phyloP scores from a whole-genome alignment of 228 moss, liverwort and hornwort species.

The Sphagnum fallax region DNA sequence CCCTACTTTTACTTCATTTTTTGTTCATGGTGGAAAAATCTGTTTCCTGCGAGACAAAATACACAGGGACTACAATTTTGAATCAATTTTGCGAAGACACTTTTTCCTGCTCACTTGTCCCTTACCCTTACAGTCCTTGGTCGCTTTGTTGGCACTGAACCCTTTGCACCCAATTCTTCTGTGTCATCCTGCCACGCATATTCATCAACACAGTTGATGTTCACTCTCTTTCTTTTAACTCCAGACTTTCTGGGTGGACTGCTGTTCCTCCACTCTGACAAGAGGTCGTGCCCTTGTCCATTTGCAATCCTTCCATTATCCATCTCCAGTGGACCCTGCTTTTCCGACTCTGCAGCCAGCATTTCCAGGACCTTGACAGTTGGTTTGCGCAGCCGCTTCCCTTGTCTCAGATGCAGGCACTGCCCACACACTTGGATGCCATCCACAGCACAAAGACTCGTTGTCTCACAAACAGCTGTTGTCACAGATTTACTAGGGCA shows the following conservation, averaged over 20 bases:
- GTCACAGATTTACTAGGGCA: slow-evolving; percentile 8
- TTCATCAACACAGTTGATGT: not conserved
- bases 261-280: not conserved
- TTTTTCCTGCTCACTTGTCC: too few species aligned
- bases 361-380: slow-evolving; percentile 47
- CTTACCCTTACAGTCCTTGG: too few species aligned
- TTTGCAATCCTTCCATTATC: not conserved
- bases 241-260: not conserved
- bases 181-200: not conserved
- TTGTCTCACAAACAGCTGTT: slow-evolving; percentile 45
- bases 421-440: slow-evolving; percentile 49
- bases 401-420: slow-evolving; percentile 26
- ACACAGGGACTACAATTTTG: too few species aligned
- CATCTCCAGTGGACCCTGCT: slow-evolving; percentile 4
- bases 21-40: too few species aligned
- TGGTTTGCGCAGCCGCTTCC: slow-evolving; percentile 45
- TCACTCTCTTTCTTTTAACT: not conserved
- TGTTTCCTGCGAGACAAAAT: too few species aligned
- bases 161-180: not conserved
- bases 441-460: slow-evolving; percentile 34
- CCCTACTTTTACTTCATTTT: too few species aligned
- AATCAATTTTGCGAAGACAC: too few species aligned
- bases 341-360: slow-evolving; percentile 14
- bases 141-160: too few species aligned
- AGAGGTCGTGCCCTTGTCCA: not conserved